Conservation (phyloP, 2,329 filamentous ascomycete species). For the Sclerotinia borealis region DNA sequence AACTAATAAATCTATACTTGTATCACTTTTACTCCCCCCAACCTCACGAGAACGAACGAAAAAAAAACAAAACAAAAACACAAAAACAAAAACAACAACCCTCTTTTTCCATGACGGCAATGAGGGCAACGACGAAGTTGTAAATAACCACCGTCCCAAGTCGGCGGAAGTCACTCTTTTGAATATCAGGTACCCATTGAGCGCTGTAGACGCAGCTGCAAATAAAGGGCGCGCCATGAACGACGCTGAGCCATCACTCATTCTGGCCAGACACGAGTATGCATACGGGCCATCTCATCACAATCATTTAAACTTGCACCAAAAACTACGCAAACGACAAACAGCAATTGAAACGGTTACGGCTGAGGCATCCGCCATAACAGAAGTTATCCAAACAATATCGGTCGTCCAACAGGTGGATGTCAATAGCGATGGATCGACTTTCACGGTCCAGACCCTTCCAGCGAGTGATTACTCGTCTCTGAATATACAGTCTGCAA, state of each 20-base stretch:
- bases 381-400: conserved; percentile 27
- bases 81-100: background rate
- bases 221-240: conserved; percentile 24
- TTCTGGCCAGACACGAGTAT: conserved; percentile 30
- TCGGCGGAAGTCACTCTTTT: conserved; percentile 12
- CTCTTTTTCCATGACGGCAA: conserved; percentile 9
- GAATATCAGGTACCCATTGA: conserved; percentile 12
- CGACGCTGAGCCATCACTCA: conserved; percentile 31
- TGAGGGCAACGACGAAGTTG: conserved; percentile 11
- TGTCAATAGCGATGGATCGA: conserved; percentile 29
- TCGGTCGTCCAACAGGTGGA: conserved; percentile 29
- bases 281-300: conserved; percentile 29
- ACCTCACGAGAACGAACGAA: background rate
- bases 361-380: conserved; percentile 18
- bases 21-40: background rate
- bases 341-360: conserved; percentile 9
- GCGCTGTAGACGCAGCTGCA: conserved; percentile 31
- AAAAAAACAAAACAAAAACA: background rate
- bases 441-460: conserved; percentile 21
- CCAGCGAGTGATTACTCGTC: conserved; percentile 8
- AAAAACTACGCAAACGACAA: conserved; percentile 20
- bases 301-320: conserved; percentile 23
- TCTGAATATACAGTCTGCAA: conserved; percentile 8
- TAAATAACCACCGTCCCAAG: conserved; percentile 10
- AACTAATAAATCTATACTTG: background rate